Base-by-base conservation (phyloP, 2,329 filamentous ascomycete genomes). In the Neofusicoccum sp. region DNA sequence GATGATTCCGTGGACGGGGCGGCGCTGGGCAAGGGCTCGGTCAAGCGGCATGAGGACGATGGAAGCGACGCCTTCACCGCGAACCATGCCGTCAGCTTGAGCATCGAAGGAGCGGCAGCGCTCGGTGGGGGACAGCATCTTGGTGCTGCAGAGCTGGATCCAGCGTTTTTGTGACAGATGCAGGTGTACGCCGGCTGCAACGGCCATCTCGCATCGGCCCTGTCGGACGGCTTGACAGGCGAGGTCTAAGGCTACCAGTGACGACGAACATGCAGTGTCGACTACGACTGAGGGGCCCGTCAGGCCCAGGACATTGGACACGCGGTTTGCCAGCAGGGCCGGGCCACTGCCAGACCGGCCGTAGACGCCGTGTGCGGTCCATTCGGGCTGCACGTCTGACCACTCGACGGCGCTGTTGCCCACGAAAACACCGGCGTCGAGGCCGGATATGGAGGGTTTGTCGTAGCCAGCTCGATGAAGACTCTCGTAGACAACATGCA, bases 81-180 rank as follows among this genome's bases (percentile, higher is more conserved):
- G 80, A 0, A 83, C 86, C 68, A 89, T 90, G 1, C 88, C 88
- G 64, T 85, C 83, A n/a, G 85, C 87, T 3, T 79, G 78, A 12
- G 77, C 71, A 67, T 87, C 87, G 64, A 74, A 78, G 44, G 71
- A 73, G 45, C 65, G 60, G 41, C 68, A 74, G 14, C 64, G 66
- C 2, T 75, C 74, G 14, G 34, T 22, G 8, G 74, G 71, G 1
- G 70, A 75, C 36, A 76, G 68, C 56, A 70, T 62, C 3, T 66
- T 59, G 64, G 66, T 67, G 43, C 33, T 37, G 56, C 29, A 47
- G 12, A 60, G 68, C 1, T 60, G 52, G 31, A 76, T 70, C 59
- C 67, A 71, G 34, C 59, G 63, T 9, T 65, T 62, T 34, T 65
- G 66, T 11, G 43, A 61, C 29, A 74, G 63, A n/a, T 73, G 64